Evolutionary conservation across 441 rosid genomes (phyloP).

Genomic region (Syzygium syzygioides): DNA sequence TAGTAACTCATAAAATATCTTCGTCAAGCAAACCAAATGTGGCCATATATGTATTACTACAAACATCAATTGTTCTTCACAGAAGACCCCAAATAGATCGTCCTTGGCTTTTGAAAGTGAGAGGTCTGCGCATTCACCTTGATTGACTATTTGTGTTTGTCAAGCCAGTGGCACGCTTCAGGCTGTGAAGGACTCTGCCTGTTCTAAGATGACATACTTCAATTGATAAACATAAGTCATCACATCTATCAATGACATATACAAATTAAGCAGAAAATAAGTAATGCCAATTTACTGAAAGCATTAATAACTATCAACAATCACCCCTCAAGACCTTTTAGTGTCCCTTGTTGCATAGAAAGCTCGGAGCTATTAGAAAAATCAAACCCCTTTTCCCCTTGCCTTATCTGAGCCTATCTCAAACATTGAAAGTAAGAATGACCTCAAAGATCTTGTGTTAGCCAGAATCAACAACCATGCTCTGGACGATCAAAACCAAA

Average conservation of each 20-base stretch:
- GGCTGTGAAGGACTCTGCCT: conserved; percentile 49
- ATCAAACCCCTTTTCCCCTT: conserved; percentile 65
- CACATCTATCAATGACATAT: conserved; percentile 2
- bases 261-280: not conserved
- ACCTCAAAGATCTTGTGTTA: conserved; percentile 20
- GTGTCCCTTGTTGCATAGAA: conserved; percentile 54
- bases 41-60: too few relatives aligned
- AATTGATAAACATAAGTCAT: not conserved
- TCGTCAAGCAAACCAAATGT: too few relatives aligned
- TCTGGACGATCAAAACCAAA: not conserved
- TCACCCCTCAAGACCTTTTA: conserved; percentile 47
- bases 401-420: conserved; percentile 72
- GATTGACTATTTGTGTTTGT: conserved; percentile 79
- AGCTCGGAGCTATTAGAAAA: conserved; percentile 58
- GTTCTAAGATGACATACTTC: conserved; percentile 44
- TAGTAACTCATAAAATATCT: too few relatives aligned
- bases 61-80: too few relatives aligned
- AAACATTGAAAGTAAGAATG: conserved; percentile 61
- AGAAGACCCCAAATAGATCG: too few relatives aligned
- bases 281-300: not conserved
- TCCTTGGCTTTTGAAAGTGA: not conserved
- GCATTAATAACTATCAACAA: not conserved
- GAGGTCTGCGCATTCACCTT: conserved; percentile 33
- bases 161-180: conserved; percentile 67
- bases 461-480: not conserved